A percentile compares a stretch with the other conserved stretches of the same genome.
Evolutionary conservation across 495 filamentous ascomycete species (phyloP).

Genomic region (Tuber aestivum): DNA sequence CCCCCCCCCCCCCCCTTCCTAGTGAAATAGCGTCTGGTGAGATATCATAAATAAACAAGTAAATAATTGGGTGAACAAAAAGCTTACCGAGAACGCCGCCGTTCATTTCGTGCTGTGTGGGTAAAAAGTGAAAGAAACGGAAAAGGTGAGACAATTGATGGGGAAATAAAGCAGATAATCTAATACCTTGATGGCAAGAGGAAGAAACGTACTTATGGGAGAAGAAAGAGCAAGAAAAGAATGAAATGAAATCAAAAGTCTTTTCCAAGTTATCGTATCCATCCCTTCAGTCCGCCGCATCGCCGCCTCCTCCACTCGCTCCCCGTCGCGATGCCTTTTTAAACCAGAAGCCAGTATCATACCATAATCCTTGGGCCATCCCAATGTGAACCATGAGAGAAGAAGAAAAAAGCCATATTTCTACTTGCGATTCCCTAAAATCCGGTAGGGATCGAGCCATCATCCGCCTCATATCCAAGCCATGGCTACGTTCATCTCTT

Average conservation of each 20-base stretch:
- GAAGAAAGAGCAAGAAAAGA: background rate
- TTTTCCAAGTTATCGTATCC: background rate
- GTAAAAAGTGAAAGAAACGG: constrained; percentile 23
- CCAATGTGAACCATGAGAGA: constrained; percentile 20
- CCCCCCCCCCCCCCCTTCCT: constrained; percentile 10
- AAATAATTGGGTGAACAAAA: constrained; percentile 22
- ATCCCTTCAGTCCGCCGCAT: background rate
- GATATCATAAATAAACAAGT: background rate
- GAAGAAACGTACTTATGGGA: background rate
- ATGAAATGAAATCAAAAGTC: background rate
- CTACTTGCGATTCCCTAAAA: constrained; percentile 16
- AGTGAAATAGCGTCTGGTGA: constrained; percentile 3
- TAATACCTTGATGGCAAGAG: background rate
- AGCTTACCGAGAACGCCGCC: constrained; percentile 17
- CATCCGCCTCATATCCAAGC: constrained; percentile 3
- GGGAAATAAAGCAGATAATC: background rate
- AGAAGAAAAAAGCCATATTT: background rate
- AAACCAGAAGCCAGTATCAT: background rate
- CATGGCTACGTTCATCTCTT: background rate
- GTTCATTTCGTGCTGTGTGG: constrained; percentile 19
- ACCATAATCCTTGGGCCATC: background rate
- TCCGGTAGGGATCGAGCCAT: constrained; percentile 11
- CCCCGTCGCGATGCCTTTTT: background rate
- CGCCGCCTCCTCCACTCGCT: background rate
- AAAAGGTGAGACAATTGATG: constrained; percentile 6